Conservation (phyloP, 1,139 yeast species). For the Suhomyces anneliseae region DNA sequence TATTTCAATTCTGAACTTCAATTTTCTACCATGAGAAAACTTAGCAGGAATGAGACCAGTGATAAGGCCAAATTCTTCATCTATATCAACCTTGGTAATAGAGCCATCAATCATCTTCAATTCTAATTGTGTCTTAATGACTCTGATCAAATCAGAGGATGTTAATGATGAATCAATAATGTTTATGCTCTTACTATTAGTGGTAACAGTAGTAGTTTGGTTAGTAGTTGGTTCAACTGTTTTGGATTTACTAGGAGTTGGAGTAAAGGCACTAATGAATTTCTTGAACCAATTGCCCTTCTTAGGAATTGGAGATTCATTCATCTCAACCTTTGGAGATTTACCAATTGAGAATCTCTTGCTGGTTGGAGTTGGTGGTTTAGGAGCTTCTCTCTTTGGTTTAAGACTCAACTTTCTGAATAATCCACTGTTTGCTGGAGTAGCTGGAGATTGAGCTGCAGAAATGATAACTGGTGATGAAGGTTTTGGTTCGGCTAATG, state of each 20-base stretch:
- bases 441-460: conserved; percentile 2
- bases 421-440: conserved; percentile 11
- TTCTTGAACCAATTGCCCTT: conserved; percentile 40
- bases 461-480: background rate
- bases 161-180: conserved; percentile 36
- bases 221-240: background rate
- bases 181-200: conserved; percentile 24
- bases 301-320: conserved; percentile 13
- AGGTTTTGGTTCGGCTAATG: background rate
- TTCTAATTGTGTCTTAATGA: conserved; percentile 43
- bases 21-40: conserved; percentile 48
- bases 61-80: conserved; percentile 45
- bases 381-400: conserved; percentile 49
- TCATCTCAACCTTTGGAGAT: conserved; percentile 10
- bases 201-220: conserved; percentile 1
- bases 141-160: conserved; percentile 32
- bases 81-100: conserved; percentile 40
- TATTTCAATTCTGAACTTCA: conserved; percentile 48
- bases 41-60: conserved; percentile 51
- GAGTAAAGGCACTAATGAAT: conserved; percentile 26
- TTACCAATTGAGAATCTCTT: conserved; percentile 26
- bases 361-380: conserved; percentile 7
- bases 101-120: conserved; percentile 55
- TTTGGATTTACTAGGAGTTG: conserved; percentile 10
- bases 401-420: conserved; percentile 36